These are phyloP conservation scores for Yamagishiella unicocca DNA, from an alignment of 139 green algal genomes.

Conservation along the genomic window DNA sequence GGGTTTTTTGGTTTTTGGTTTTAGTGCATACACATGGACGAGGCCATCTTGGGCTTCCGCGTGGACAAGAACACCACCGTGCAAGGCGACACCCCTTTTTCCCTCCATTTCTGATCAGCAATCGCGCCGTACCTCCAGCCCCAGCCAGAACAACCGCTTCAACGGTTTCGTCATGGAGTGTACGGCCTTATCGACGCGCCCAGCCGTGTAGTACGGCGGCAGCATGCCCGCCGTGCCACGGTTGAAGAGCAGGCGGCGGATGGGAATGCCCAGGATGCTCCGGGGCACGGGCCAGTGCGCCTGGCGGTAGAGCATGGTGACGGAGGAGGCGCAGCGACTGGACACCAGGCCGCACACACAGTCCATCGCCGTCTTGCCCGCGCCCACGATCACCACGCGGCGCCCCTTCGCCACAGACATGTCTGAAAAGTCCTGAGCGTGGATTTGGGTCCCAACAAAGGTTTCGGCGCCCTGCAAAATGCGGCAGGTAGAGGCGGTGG, in stretches of 20 bases:
- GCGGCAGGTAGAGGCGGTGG: not conserved
- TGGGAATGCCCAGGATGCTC: not conserved
- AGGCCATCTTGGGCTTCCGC: too few species aligned
- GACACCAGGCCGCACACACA: constrained; percentile 22
- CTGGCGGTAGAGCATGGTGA: constrained; percentile 45
- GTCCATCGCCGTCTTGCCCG: constrained; percentile 49
- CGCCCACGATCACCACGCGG: constrained; percentile 47
- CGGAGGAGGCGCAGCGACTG: not conserved
- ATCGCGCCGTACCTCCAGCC: constrained; percentile 32
- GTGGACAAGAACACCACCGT: too few species aligned
- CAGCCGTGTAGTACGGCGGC: constrained; percentile 39
- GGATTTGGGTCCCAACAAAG: constrained; percentile 8
- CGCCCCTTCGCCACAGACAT: not conserved
- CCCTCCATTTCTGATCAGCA: too few species aligned
- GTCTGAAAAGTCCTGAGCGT: constrained; percentile 34
- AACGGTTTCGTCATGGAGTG: not conserved
- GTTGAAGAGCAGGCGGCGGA: constrained; percentile 31
- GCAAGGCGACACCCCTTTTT: too few species aligned
- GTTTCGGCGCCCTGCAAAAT: constrained; percentile 9
- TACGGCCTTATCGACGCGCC: not conserved
- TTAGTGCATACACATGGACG: too few species aligned
- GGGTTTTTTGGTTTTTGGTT: too few species aligned
- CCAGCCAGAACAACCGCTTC: constrained; percentile 37
- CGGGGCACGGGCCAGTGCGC: constrained; percentile 50
- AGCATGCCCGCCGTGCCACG: not conserved